Percentiles rank a stretch among this genome's conserved stretches.
Conservation (phyloP, 2,329 filamentous ascomycete species). For the Botryotinia convoluta region DNA sequence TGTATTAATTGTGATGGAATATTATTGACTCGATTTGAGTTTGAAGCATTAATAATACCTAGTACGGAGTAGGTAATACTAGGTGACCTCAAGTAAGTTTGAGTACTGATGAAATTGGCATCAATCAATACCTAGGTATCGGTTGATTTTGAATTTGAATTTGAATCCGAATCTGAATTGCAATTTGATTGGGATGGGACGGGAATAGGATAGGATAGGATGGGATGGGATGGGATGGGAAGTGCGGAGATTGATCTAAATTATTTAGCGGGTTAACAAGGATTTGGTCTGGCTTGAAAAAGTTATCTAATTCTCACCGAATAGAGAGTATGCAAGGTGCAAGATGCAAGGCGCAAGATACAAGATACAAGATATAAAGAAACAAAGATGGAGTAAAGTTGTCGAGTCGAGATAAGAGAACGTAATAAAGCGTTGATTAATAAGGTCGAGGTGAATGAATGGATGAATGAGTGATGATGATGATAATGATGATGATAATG, state of each 20-base stretch:
- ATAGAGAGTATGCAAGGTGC: slow-evolving; percentile 8
- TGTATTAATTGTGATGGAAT: neutral
- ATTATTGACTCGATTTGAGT: neutral
- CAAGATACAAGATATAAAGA: neutral
- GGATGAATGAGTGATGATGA: no score
- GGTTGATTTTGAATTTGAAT: neutral
- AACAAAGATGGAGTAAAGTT: neutral
- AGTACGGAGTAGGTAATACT: neutral
- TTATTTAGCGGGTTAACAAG: slow-evolving; percentile 1
- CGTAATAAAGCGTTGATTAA: neutral
- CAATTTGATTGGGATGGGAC: neutral
- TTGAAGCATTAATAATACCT: neutral
- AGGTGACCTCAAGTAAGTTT: neutral
- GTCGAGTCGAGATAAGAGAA: slow-evolving; percentile 1
- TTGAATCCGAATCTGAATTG: neutral
- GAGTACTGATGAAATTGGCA: neutral
- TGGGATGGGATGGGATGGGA: neutral
- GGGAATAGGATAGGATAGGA: neutral
- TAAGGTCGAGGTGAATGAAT: neutral
- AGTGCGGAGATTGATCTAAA: slow-evolving; percentile 9
- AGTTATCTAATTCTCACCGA: slow-evolving; percentile 8
- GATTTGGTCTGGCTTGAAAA: neutral
- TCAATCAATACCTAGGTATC: neutral
- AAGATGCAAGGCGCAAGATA: neutral
- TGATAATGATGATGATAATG: no score